Evolutionary conservation across 768 basidiomycete species (phyloP), one percentile per base, ranked within the genome.

Genomic region (Russula compacta): DNA sequence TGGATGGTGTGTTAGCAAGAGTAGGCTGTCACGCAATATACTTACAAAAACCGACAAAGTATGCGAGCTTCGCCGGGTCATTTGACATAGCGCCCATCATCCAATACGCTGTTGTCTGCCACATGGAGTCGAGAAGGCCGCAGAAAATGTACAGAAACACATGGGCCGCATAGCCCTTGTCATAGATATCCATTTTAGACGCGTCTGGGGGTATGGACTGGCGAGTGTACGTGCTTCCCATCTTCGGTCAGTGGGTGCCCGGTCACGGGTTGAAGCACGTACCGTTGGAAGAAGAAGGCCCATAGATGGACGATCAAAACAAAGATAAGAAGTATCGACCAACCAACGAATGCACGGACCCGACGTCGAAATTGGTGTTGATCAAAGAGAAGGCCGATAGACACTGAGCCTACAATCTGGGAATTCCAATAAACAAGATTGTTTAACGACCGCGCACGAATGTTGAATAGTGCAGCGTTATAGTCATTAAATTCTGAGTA

Each of bases 71-170:
- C 1, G 79, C 81, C 8, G 87, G 83, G 70, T 91, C 84, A 66
- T 92, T 91, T 21, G 87, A 88, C 85, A 93, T 88, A 12, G 87
- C 85, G 43, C 89, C 89, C 81, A 89, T 85, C 66, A 88, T 75
- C 87, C 87, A 89, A 70, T 90, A 89, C 6, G 84, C 83, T 0
- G 83, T 83, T 1, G 87, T 90, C 70, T 92, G 91, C 87, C 89
- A 92, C 82, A 89, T 85, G 1, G 89, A 78, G 64, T 92, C 91
- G 61, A 90, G 77, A 11, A 92, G 68, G 32, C 89, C 87, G 63
- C 83, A 87, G 72, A 84, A 81, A 64, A 88, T 81, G 72, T 84
- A 90, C 6, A 92, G 72, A 73, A 79, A 79, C 6, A 84, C 74
- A 53, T 78, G 78, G 47, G 76, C 80, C 10, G 78, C 71, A 68